phyloP scores from a whole-genome alignment of 2,329 filamentous ascomycete genomes.

The Rachicladosporium sp. region DNA sequence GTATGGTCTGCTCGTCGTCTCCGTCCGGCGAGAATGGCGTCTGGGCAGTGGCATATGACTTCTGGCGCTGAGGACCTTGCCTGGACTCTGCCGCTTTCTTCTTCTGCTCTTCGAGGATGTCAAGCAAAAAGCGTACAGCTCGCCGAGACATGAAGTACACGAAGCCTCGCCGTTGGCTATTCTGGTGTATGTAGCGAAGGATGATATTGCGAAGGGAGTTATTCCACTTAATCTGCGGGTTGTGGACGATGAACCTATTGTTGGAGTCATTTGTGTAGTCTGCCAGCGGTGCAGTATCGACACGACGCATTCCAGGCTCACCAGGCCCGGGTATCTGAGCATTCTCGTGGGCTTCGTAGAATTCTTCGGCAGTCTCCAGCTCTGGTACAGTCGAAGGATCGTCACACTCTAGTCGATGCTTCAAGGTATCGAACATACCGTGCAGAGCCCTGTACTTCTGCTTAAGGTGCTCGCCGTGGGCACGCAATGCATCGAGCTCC shows the following conservation, averaged over 20 bases:
- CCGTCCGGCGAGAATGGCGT: constrained; percentile 31
- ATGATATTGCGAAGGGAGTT: constrained; percentile 93
- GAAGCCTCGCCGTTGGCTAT: constrained; percentile 87
- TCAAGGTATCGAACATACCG: constrained; percentile 43
- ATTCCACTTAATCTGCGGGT: constrained; percentile 96
- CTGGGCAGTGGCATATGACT: constrained; percentile 16
- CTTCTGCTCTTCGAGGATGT: constrained; percentile 89
- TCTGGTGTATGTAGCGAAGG: constrained; percentile 92
- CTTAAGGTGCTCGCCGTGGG: constrained; percentile 44
- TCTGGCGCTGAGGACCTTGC: constrained; percentile 12
- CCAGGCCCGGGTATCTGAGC: constrained; percentile 19
- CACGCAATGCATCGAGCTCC: constrained; percentile 42
- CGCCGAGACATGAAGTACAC: constrained; percentile 94
- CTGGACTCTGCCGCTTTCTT: constrained; percentile 45
- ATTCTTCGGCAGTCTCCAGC: constrained; percentile 32
- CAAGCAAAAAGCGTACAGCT: constrained; percentile 93
- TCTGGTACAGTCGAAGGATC: constrained; percentile 36
- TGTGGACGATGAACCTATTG: constrained; percentile 96
- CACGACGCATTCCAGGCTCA: constrained; percentile 29
- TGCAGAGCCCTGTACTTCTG: constrained; percentile 48
- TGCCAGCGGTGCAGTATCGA: constrained; percentile 57
- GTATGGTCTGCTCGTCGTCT: constrained; percentile 55
- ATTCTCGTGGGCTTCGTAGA: constrained; percentile 40
- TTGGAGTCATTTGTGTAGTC: constrained; percentile 93
- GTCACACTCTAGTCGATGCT: constrained; percentile 45